Conservation (phyloP, 805 yeast species). For the Kluyveromyces wickerhamii region DNA sequence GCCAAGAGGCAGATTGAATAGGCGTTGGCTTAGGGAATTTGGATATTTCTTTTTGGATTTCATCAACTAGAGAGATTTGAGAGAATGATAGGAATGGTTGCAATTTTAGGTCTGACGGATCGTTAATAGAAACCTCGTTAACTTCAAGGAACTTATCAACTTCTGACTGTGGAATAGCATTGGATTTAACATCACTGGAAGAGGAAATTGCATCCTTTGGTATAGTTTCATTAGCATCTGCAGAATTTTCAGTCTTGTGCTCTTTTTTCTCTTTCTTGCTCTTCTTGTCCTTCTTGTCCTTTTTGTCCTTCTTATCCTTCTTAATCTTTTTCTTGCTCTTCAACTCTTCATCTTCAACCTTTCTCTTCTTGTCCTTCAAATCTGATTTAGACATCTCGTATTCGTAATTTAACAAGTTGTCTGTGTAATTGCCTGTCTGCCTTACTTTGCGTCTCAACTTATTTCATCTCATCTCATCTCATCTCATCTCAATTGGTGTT, state of each 20-base stretch:
- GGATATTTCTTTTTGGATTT: constrained; percentile 51
- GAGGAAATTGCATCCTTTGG: constrained; percentile 25
- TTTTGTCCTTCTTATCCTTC: constrained; percentile 28
- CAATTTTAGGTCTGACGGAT: constrained; percentile 42
- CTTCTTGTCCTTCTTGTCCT: constrained; percentile 28
- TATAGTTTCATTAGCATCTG: constrained; percentile 12
- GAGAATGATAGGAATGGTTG: constrained; percentile 67
- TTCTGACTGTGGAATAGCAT: constrained; percentile 42
- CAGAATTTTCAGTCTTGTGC: constrained; percentile 26
- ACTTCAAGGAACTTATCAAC: constrained; percentile 53
- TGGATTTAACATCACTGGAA: no score
- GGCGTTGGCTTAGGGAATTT: constrained; percentile 91
- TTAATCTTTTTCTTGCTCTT: constrained; percentile 30
- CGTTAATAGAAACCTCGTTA: constrained; percentile 77
- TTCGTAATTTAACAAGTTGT: constrained; percentile 2
- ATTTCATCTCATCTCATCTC: constrained; percentile 8
- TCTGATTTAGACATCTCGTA: constrained; percentile 31
- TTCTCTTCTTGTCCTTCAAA: constrained; percentile 34
- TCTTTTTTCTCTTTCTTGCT: constrained; percentile 21
- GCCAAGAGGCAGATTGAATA: constrained; percentile 93
- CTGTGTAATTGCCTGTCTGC: no score
- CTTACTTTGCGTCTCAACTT: no score
- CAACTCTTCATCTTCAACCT: constrained; percentile 19
- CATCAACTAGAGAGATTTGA: constrained; percentile 47
- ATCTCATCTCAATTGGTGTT: constrained; percentile 7